Conservation (phyloP, 768 basidiomycete species). For the Suillus spraguei region DNA sequence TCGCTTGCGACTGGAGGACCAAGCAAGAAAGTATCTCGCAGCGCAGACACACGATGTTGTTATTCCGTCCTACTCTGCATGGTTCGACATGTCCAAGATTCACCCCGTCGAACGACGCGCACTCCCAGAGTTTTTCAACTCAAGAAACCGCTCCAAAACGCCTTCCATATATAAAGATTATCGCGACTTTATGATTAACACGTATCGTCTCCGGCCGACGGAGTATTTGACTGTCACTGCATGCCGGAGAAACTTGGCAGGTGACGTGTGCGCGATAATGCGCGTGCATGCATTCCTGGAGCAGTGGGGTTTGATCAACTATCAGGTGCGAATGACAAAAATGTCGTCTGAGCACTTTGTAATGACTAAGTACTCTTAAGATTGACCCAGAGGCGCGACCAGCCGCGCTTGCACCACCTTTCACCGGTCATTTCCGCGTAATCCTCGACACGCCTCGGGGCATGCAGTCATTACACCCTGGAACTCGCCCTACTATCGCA, state of each 20-base stretch:
- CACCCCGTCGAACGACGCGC: slow-evolving; percentile 91
- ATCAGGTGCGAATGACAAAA: slow-evolving; percentile 67
- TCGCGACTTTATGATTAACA: slow-evolving; percentile 99
- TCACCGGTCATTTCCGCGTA: slow-evolving; percentile 98
- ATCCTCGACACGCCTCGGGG: slow-evolving; percentile 96
- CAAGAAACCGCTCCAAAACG: slow-evolving; percentile 91
- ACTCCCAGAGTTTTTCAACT: slow-evolving; percentile 98
- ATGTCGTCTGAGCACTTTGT: background rate
- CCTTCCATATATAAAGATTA: slow-evolving; percentile 99
- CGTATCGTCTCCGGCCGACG: slow-evolving; percentile 88
- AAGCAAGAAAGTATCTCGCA: slow-evolving; percentile 91
- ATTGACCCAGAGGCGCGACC: slow-evolving; percentile 97
- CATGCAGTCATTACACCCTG: slow-evolving; percentile 89
- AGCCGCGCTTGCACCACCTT: slow-evolving; percentile 92
- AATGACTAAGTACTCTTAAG: slow-evolving; percentile 43
- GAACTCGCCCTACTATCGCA: slow-evolving; percentile 59
- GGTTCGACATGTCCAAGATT: slow-evolving; percentile 96
- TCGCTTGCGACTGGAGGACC: slow-evolving; percentile 78
- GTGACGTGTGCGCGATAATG: slow-evolving; percentile 99
- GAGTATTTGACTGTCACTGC: slow-evolving; percentile 99
- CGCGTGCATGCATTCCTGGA: slow-evolving; percentile 98
- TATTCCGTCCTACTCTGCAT: slow-evolving; percentile 95
- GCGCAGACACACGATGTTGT: slow-evolving; percentile 97
- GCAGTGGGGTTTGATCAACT: slow-evolving; percentile 99
- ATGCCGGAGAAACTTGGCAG: slow-evolving; percentile 92